These are phyloP conservation scores for Heterobasidion occidentale DNA, from an alignment of 1,284 basidiomycete species.

Conservation along the genomic window DNA sequence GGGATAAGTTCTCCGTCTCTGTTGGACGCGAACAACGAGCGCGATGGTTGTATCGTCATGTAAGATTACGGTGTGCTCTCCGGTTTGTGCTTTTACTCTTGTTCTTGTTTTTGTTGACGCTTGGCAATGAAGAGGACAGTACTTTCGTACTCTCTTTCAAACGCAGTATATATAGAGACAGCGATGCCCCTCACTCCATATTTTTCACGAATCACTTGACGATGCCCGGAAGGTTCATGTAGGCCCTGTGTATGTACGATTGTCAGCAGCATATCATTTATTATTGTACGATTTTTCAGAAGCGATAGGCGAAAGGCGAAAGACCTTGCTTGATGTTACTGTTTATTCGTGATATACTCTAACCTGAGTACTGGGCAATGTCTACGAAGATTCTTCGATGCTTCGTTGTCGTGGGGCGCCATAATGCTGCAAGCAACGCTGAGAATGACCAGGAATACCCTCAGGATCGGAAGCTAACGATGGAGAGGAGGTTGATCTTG, in stretches of 20 bases:
- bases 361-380: too few species aligned
- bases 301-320: too few species aligned
- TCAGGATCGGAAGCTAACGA: too few species aligned
- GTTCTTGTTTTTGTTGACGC: not conserved
- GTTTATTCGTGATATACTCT: too few species aligned
- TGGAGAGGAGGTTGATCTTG: too few species aligned
- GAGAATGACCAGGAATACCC: too few species aligned
- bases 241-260: not conserved
- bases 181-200: too few species aligned
- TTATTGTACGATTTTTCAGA: not conserved
- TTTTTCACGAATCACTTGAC: not conserved
- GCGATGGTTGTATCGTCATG: conserved; percentile 39
- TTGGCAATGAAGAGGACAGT: not conserved
- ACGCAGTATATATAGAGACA: too few species aligned
- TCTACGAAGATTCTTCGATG: too few species aligned
- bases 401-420: too few species aligned
- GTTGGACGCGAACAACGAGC: conserved; percentile 23
- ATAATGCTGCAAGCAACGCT: too few species aligned
- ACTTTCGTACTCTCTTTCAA: not conserved
- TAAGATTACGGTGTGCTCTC: conserved; percentile 14
- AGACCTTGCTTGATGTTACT: too few species aligned
- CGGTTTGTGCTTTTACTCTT: not conserved
- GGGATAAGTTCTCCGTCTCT: conserved; percentile 23
- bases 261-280: not conserved
- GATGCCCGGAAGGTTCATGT: not conserved